Evolutionary conservation across 768 basidiomycete genomes (phyloP).

Genomic region (Pisolithus tinctorius): DNA sequence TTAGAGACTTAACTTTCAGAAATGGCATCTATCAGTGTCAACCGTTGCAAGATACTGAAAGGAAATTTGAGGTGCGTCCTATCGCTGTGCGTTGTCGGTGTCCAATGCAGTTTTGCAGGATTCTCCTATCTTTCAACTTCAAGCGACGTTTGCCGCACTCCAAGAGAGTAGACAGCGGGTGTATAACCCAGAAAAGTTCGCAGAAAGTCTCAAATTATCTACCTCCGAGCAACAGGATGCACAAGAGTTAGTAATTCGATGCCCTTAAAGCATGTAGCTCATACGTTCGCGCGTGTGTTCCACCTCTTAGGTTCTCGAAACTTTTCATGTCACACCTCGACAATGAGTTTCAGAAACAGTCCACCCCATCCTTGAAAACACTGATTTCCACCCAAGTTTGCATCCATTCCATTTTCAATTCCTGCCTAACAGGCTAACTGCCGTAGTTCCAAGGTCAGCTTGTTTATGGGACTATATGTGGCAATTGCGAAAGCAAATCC

Average conservation of each 20-base stretch:
- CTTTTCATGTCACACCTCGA: conserved; percentile 89
- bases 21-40: conserved; percentile 76
- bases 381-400: conserved; percentile 70
- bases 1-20: conserved; percentile 76
- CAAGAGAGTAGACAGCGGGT: conserved; percentile 63
- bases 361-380: conserved; percentile 50
- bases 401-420: neutral
- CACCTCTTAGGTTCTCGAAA: conserved; percentile 72
- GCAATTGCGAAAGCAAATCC: conserved; percentile 59
- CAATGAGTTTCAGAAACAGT: conserved; percentile 80
- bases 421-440: conserved; percentile 2
- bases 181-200: conserved; percentile 80
- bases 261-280: neutral
- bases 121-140: conserved; percentile 72
- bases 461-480: conserved; percentile 75
- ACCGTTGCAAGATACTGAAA: conserved; percentile 44
- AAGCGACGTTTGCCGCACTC: conserved; percentile 79
- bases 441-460: conserved; percentile 81
- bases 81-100: neutral
- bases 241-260: conserved; percentile 61
- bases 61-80: conserved; percentile 35
- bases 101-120: conserved; percentile 37
- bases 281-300: conserved; percentile 1
- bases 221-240: conserved; percentile 93
- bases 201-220: conserved; percentile 76